Base-by-base conservation (phyloP, 2,329 filamentous ascomycete species). In the Trichoderma cornu-damae region DNA sequence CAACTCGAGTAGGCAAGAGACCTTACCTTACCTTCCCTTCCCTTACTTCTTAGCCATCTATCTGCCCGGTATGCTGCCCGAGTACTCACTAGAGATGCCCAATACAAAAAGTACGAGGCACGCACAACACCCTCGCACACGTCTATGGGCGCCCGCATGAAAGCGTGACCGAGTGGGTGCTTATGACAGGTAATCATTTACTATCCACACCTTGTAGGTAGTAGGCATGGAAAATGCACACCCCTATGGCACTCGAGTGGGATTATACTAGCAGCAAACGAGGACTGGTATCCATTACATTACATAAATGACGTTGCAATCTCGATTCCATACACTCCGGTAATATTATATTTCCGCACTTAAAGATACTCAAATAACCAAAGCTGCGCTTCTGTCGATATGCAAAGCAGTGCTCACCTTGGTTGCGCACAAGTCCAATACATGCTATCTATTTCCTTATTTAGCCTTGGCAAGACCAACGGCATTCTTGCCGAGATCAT, bases 391-490 rank as follows among this genome's bases (percentile, higher is more conserved):
- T 24, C 54, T 28, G 38, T 7, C 46, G 44, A 44, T 47, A 43
- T 26, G 49, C 30, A 37, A n/a, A 37, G 30, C 22, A 26, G 20
- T 40, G 46, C 28, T 28, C 47, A 37, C 35, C 38, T 16, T 43
- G 46, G 26, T 20, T 35, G 40, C 44, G 37, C n/a, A 18, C 37
- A 30, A 14, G 30, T 46, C 32, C 54, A 42, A 14, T 18, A 12
- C 26, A 20, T 37, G 18, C 18, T 26, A 12, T 30, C 34, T 7
- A 18, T 49, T n/a, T n/a, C n/a, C n/a, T 70, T 73, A 74, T 78
- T 91, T 94, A 65, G 93, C 82, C 77, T 88, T 87, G 68, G 93
- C 94, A 67, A 99, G 84, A 70, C 90, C 92, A 62, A 99, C 91
- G 57, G 88, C 86, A 70, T 87, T 82, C 79, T 89, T 92, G 73